phyloP scores from a whole-genome alignment of 177 flowering plant species.

The Vitis hybrid region DNA sequence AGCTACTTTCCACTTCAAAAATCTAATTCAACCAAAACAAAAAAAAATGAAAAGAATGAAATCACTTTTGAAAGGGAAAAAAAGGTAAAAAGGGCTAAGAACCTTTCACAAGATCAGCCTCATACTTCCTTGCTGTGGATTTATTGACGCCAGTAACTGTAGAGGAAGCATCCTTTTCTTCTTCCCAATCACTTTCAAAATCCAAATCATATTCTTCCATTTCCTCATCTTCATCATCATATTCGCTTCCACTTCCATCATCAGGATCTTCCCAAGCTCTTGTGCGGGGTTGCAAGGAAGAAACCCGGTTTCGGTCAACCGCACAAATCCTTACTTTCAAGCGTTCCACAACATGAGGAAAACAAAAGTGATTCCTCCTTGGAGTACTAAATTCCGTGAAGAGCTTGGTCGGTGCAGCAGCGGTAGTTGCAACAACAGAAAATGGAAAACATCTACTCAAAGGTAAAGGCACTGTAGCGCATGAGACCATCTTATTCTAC shows the following conservation, averaged over 20 bases:
- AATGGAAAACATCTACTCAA: neutral
- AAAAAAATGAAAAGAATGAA: neutral
- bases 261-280: constrained; percentile 75
- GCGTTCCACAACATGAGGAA: neutral
- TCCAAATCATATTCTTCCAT: constrained; percentile 43
- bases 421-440: neutral
- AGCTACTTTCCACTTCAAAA: neutral
- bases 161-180: constrained; percentile 17
- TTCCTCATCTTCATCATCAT: constrained; percentile 42
- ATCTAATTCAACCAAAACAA: neutral
- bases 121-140: constrained; percentile 22
- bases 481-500: neutral
- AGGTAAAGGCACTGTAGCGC: neutral
- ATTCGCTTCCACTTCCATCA: constrained; percentile 51
- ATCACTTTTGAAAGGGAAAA: neutral
- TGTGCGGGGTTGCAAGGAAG: constrained; percentile 11
- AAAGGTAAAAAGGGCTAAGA: neutral
- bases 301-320: constrained; percentile 8
- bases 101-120: constrained; percentile 57
- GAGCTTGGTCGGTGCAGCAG: neutral
- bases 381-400: neutral
- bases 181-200: constrained; percentile 61
- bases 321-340: constrained; percentile 8
- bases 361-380: neutral
- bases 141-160: constrained; percentile 1